Evolutionary conservation across 73 alveolate genomes (phyloP).

Genomic region (Paraurostyla sp.): DNA sequence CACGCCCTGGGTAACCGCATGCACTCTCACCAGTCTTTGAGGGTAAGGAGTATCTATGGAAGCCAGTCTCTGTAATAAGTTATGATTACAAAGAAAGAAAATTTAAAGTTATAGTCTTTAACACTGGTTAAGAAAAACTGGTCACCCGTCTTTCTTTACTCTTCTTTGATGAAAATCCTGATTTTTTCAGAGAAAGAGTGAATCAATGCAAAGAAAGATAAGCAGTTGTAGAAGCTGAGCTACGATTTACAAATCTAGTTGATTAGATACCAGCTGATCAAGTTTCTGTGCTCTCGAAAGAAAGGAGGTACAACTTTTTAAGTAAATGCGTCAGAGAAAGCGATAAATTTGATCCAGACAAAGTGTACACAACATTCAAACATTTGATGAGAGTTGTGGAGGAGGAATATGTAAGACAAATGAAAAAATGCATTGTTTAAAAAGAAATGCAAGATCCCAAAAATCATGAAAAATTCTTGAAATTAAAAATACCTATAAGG

Average conservation of each 20-base stretch:
- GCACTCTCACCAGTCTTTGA: conserved; percentile 94
- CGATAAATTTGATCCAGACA: conserved; percentile 75
- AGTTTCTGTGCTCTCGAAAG: conserved; percentile 88
- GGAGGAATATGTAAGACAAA: conserved; percentile 92
- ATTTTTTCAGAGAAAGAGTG: conserved; percentile 78
- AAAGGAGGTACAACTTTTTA: conserved; percentile 75
- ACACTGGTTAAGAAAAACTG: conserved; percentile 85
- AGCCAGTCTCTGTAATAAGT: conserved; percentile 89
- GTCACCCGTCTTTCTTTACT: conserved; percentile 91
- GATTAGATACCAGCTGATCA: conserved; percentile 90
- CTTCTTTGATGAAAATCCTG: conserved; percentile 91
- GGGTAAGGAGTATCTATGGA: conserved; percentile 92
- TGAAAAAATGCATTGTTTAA: conserved; percentile 93
- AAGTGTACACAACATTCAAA: conserved; percentile 76
- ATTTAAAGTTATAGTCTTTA: conserved; percentile 86
- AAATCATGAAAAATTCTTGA: conserved; percentile 81
- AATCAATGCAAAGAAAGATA: conserved; percentile 87
- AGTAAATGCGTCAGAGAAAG: conserved; percentile 77
- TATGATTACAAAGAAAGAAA: conserved; percentile 87
- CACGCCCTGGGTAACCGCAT: conserved; percentile 89
- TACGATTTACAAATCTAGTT: conserved; percentile 88
- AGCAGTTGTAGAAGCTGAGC: conserved; percentile 88
- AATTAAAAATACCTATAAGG: conserved; percentile 78
- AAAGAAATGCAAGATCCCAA: conserved; percentile 92
- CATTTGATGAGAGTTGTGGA: conserved; percentile 87